phyloP scores from a whole-genome alignment of 2,329 filamentous ascomycete genomes.

The Aspergillus awamori region DNA sequence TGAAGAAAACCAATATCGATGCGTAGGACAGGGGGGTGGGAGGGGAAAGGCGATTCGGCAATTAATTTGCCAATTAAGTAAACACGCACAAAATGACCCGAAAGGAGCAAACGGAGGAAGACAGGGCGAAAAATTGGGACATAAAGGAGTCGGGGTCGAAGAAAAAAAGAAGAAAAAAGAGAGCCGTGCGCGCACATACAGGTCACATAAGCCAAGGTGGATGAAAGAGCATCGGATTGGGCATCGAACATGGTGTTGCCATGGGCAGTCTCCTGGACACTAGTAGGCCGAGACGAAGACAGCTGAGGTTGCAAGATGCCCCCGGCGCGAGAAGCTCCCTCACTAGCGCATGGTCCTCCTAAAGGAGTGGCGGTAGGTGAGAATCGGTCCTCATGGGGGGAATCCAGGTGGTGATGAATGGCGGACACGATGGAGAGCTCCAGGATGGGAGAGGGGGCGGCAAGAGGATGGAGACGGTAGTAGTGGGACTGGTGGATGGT shows the following conservation, averaged over 20 bases:
- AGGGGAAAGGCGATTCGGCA: background rate
- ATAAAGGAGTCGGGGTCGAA: background rate
- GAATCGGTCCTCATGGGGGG: conserved; percentile 25
- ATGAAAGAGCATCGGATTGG: conserved; percentile 40
- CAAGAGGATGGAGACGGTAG: conserved; percentile 3
- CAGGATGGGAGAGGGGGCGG: conserved; percentile 19
- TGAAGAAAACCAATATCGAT: background rate
- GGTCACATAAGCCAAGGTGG: conserved; percentile 37
- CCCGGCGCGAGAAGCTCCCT: conserved; percentile 32
- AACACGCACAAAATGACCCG: conserved; percentile 1
- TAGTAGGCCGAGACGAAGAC: conserved; percentile 35
- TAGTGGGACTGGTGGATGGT: background rate
- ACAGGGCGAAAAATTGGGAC: conserved; percentile 6
- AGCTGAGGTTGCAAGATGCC: conserved; percentile 42
- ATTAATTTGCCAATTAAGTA: conserved; percentile 1
- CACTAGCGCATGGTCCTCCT: conserved; percentile 46
- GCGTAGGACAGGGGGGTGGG: background rate
- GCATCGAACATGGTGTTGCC: conserved; percentile 48
- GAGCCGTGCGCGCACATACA: conserved; percentile 34
- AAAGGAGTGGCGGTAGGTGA: conserved; percentile 21
- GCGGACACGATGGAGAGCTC: conserved; percentile 23
- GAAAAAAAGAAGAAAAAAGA: conserved; percentile 16
- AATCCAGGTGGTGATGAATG: conserved; percentile 10
- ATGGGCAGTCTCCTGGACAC: conserved; percentile 36
- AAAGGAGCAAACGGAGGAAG: conserved; percentile 5